Evolutionary conservation across 2,329 filamentous ascomycete species (phyloP), one percentile per base, ranked within the genome.

Genomic region (Sphaerulina vaccinii): DNA sequence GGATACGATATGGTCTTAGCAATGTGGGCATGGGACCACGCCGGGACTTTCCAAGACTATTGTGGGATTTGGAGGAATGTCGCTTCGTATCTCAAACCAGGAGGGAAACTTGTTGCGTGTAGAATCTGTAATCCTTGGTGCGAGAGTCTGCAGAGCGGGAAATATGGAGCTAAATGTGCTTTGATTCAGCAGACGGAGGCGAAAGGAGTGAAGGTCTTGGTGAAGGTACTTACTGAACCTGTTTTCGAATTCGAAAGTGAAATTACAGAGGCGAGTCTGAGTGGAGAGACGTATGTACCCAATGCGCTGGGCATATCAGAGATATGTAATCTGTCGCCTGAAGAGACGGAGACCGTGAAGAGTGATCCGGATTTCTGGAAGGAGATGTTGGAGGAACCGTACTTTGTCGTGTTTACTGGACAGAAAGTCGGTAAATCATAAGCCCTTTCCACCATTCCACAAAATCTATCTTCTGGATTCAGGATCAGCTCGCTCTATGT

Each of bases 1-100:
- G 42, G 53, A n/a, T 60, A 60, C 29, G 58, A 60, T 45, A 18
- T 60, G 10, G 52, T 60, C 11, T 49, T 60, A 35, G 52, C 49
- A 9, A 51, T 52, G 7, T 60, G 56, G 52, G 19, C 49, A 8
- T 60, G 58, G 16, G 58, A 57, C 13, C 49, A 55, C 29, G 51
- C 49, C 16, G 49, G 40, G 19, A 50, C 49, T 3, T 48, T 51
- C 27, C 32, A 52, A 3, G 49, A 57, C 11, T 40, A 50, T 10
- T 38, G 48, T n/a, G 47, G 38, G 5, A 52, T 51, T n/a, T 60
- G 54, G 49, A 52, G 39, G 16, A 59, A 60, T 29, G 38, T 53
- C 8, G 16, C 58, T 13, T 36, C 29, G 2, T 55, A 57, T 9
- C 16, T 54, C 19, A 57, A 58, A 33, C 54, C 56, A 2, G 44